Evolutionary conservation across 2,329 filamentous ascomycete species (phyloP), one percentile per base, ranked within the genome.

Genomic region (Coniochaeta sp.): DNA sequence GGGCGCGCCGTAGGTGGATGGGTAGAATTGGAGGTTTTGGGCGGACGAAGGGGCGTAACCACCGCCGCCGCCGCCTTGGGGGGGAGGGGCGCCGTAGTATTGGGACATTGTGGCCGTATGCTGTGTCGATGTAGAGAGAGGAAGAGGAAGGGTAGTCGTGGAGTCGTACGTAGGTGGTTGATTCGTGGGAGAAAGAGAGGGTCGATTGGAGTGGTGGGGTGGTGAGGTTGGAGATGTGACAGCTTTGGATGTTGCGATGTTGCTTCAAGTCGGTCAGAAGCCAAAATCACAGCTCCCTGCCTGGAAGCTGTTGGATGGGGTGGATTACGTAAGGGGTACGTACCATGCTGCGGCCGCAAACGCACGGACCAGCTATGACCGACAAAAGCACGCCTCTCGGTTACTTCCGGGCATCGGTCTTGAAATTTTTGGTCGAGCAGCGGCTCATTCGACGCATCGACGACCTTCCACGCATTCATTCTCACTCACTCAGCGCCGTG

Each of bases 11-110:
- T 32, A 97, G 53, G 85, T 84, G 4, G 91, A 94, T 35, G 89
- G 87, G 74, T 95, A 97, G 82, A 99, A 99, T 70, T 97, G 91
- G 59, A 97, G 89, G 74, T 96, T 96, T 70, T 95, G 89, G 55
- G 89, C 84, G 53, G 80, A 73, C 49, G 74, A 59, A 50, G 68
- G 62, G 28, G 56, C 60, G 60, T 69, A 71, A n/a, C n/a, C n/a
- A n/a, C n/a, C n/a, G n/a, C n/a, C n/a, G n/a, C n/a, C n/a, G n/a
- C n/a, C n/a, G 57, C 65, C 70, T 57, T 71, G 73, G 57, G 63
- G 67, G 57, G 66, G 65, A 55, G 67, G 71, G 52, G 62, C 65
- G 61, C 70, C 69, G 68, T 78, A 78, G 63, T 76, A 76, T 60
- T 76, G 70, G 53, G 74, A 70, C 74, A 77, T 77, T 20, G 47